Evolutionary conservation across 352 stramenopile species (phyloP), one percentile per base, ranked within the genome.

Genomic region (Globisporangium okanoganense): DNA sequence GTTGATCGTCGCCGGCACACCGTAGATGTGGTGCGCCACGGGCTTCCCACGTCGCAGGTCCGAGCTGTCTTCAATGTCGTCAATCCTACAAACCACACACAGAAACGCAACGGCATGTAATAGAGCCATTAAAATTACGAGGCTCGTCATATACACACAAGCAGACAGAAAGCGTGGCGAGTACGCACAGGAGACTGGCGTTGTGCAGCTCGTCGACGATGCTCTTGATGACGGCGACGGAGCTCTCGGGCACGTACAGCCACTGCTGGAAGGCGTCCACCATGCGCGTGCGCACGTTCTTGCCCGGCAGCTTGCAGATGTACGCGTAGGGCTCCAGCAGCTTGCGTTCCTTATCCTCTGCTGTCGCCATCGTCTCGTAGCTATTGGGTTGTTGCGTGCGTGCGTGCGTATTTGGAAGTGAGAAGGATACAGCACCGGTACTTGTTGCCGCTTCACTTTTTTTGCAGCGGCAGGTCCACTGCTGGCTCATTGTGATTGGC

Each of bases 51-150:
- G 79, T 14, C 97, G 78, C 66, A 99, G 82, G 71, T 98, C 97
- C 43, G 90, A 98, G 71, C 97, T 97, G 75, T 99, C 97, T 75
- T 99, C 97, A 75, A 99, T 99, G 68, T 99, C 97, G 73, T 99
- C 97, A 53, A 99, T 96, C 2, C 80, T 88, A 57, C 29, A 33
- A 33, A 33, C 49, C 43, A 16, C 31, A 47, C 18, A 60, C n/a
- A 16, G 1, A 33, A 10, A 29, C n/a, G 13, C 10, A 51, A 5
- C 8, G 6, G 1, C 25, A 59, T 24, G 29, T 6, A 33, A 33
- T 33, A 33, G 29, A 3, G 29, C 29, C 20, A 13, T 31, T 5
- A 51, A 4, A n/a, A 9, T 20, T 31, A 57, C 14, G 22, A 33
- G 24, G 6, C 7, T 18, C 24, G 10, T n/a, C 16, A 20, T 12